Base-by-base conservation (phyloP, 331 rosid genomes). In the Stylosanthes scabra region DNA sequence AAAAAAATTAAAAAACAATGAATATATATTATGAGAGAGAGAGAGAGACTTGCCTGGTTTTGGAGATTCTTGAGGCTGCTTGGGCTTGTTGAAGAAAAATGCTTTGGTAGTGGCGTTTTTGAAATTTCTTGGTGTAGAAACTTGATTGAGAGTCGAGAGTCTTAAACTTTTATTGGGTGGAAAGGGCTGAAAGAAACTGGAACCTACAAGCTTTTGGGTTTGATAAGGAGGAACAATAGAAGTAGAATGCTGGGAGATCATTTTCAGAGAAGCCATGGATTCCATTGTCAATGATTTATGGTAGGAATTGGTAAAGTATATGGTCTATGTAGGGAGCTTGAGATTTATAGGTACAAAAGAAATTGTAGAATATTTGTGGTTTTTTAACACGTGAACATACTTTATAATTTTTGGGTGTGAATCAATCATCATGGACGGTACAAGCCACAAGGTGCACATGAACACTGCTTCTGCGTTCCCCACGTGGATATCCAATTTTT, bases 31-130 rank as follows among this genome's bases (percentile, higher is more conserved):
- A 20, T 20, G 25, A 20, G 25, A 20, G 25, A 20, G 25, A 20
- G 25, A 20, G 25, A 20, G 25, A 1, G 56, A 59, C 78, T 61
- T 74, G 88, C 98, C 75, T 27, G 91, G 88, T 51, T 57, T 71
- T 49, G 91, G 6, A 72, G 87, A 42, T 14, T 81, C 83, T 44
- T 70, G 68, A 0, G 64, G 63, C 51, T 76, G 40, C 68, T 82
- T 81, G 60, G 41, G 37, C 37, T 79, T 85, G 45, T 85, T 84
- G 83, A 46, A 76, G 77, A 92, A 86, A 73, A 89, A 77, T 63
- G 94, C 89, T 59, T 70, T 68, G 65, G 82, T 65, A 5, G 68
- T 72, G 49, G 55, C 44, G 83, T 52, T 75, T 37, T 80, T 81
- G 71, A 91, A 68, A 78, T 62, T 65, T 59, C 29, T 67, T 55